These are phyloP conservation scores for Pleurotus giganteus DNA, from an alignment of 768 basidiomycete genomes.

Conservation along the genomic window DNA sequence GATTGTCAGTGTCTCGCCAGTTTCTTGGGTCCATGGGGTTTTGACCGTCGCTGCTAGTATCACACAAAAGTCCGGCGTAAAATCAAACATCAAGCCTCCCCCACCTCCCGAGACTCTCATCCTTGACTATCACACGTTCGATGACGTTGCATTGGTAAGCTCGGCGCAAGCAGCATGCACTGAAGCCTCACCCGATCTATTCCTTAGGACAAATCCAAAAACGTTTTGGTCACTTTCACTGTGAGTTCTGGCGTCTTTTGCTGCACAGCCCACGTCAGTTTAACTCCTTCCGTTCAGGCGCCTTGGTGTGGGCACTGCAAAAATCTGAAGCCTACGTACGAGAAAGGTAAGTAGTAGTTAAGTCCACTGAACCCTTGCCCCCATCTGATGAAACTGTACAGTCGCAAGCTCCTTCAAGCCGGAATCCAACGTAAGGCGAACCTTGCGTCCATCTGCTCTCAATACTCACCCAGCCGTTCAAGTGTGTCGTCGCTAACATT, in stretches of 20 bases:
- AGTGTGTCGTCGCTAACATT: slow-evolving; percentile 90
- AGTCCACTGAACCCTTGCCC: slow-evolving; percentile 1
- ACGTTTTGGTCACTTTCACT: slow-evolving; percentile 84
- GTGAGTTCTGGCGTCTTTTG: slow-evolving; percentile 35
- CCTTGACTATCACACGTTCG: slow-evolving; percentile 72
- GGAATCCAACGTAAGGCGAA: slow-evolving; percentile 63
- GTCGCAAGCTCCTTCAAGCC: slow-evolving; percentile 77
- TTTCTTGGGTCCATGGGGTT: neutral
- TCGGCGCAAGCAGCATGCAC: neutral
- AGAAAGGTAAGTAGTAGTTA: slow-evolving; percentile 50
- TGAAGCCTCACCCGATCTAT: neutral
- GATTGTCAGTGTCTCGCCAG: slow-evolving; percentile 58
- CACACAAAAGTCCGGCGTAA: slow-evolving; percentile 70
- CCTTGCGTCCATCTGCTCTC: neutral
- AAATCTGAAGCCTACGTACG: slow-evolving; percentile 80
- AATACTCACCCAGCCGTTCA: slow-evolving; percentile 12
- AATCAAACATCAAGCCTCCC: slow-evolving; percentile 86
- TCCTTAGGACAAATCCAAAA: slow-evolving; percentile 62
- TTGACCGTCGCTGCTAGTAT: slow-evolving; percentile 45
- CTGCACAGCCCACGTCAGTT: neutral
- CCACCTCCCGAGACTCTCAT: slow-evolving; percentile 68
- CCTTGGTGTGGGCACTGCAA: slow-evolving; percentile 94
- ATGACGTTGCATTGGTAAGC: slow-evolving; percentile 66
- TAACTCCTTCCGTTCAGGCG: neutral
- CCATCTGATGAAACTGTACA: slow-evolving; percentile 22